These are phyloP conservation scores for Hymenoscyphus linearis DNA, from an alignment of 2,329 filamentous ascomycete genomes.

Conservation along the genomic window DNA sequence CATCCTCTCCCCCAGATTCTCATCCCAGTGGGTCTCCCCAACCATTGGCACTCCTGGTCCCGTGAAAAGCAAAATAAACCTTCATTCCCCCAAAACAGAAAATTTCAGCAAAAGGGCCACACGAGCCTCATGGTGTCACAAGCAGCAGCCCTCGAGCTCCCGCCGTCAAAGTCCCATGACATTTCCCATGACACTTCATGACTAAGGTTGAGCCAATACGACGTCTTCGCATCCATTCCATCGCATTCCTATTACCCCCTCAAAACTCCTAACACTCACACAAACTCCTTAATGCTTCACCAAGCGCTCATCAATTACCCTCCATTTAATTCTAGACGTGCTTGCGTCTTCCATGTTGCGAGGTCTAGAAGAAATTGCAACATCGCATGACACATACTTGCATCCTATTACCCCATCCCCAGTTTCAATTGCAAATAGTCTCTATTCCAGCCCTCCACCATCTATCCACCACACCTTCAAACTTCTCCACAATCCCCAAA, in stretches of 20 bases:
- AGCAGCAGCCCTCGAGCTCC: background rate
- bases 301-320: background rate
- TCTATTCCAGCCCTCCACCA: background rate
- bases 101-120: background rate
- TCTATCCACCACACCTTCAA: constrained; percentile 8
- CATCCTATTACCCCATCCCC: constrained; percentile 21
- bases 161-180: background rate
- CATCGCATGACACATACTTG: constrained; percentile 28
- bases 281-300: background rate
- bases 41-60: background rate
- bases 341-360: background rate
- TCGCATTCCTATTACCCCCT: too few species aligned
- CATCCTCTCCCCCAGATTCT: background rate
- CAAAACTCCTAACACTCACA: too few species aligned
- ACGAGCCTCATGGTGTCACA: background rate
- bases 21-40: background rate
- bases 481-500: constrained; percentile 24
- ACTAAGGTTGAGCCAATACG: background rate
- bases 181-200: background rate
- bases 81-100: background rate
- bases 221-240: background rate
- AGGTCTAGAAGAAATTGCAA: constrained; percentile 7
- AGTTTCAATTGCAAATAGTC: constrained; percentile 20
- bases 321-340: background rate
- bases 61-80: background rate